Evolutionary conservation across 2,329 filamentous ascomycete species (phyloP).

Genomic region (Pestalotiopsis sp.): DNA sequence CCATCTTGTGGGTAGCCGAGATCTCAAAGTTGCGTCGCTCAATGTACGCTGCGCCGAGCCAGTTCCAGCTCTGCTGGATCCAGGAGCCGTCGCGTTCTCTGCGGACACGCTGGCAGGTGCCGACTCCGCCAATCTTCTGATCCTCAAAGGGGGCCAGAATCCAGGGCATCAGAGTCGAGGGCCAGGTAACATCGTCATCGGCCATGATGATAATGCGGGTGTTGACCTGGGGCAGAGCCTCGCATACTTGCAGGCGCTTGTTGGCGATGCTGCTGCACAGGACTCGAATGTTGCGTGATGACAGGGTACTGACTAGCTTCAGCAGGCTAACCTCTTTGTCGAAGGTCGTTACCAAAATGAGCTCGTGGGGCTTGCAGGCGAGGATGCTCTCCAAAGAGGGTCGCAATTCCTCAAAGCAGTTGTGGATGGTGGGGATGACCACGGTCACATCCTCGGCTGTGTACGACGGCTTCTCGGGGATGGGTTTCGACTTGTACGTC

Average conservation of each 20-base stretch:
- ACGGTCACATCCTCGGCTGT: slow-evolving; percentile 87
- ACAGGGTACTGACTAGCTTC: slow-evolving; percentile 65
- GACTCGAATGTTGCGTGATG: slow-evolving; percentile 68
- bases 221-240: slow-evolving; percentile 82
- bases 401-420: slow-evolving; percentile 80
- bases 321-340: slow-evolving; percentile 73
- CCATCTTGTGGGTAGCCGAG: slow-evolving; percentile 91
- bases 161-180: slow-evolving; percentile 83
- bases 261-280: slow-evolving; percentile 84
- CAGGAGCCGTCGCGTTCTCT: slow-evolving; percentile 65
- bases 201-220: slow-evolving; percentile 90
- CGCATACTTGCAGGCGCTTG: slow-evolving; percentile 91
- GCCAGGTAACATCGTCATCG: slow-evolving; percentile 96
- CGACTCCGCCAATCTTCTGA: slow-evolving; percentile 81
- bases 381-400: slow-evolving; percentile 80
- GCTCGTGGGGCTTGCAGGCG: slow-evolving; percentile 67
- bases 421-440: slow-evolving; percentile 90
- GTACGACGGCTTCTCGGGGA: slow-evolving; percentile 79
- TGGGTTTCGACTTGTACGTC: slow-evolving; percentile 82
- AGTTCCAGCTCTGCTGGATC: slow-evolving; percentile 75
- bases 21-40: slow-evolving; percentile 96
- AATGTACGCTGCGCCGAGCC: slow-evolving; percentile 89
- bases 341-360: slow-evolving; percentile 87
- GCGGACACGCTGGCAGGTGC: slow-evolving; percentile 85
- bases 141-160: slow-evolving; percentile 92